Percentiles rank a stretch among this genome's conserved stretches.
Conservation (phyloP, 108 stramenopile genomes). For the Schizochytrium sp. region DNA sequence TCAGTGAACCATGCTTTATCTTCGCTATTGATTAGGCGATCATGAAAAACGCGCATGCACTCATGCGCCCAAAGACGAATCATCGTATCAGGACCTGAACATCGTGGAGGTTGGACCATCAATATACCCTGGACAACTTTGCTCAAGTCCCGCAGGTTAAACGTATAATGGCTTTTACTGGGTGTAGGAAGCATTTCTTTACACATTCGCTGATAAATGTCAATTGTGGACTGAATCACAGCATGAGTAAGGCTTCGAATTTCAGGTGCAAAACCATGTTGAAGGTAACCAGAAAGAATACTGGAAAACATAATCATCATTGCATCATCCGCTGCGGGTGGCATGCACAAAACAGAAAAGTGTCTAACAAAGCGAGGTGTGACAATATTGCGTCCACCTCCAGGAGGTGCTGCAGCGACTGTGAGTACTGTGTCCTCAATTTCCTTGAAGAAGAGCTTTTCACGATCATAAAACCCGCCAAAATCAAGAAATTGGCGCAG, state of each 20-base stretch:
- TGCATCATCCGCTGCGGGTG: constrained; percentile 12
- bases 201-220: constrained; percentile 71
- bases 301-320: constrained; percentile 73
- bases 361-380: constrained; percentile 76
- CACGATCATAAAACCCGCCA: constrained; percentile 77
- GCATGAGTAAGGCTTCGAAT: constrained; percentile 61
- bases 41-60: constrained; percentile 72
- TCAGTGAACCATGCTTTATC: constrained; percentile 75
- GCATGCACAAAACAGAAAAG: constrained; percentile 69
- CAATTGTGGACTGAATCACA: constrained; percentile 73
- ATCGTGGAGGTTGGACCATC: constrained; percentile 66
- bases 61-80: constrained; percentile 76
- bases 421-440: constrained; percentile 71
- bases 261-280: constrained; percentile 56
- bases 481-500: constrained; percentile 76
- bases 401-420: constrained; percentile 76
- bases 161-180: constrained; percentile 77
- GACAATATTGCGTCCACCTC: constrained; percentile 76
- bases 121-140: constrained; percentile 75
- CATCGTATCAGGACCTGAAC: constrained; percentile 58
- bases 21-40: constrained; percentile 72
- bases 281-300: constrained; percentile 69
- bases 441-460: constrained; percentile 70
- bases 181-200: constrained; percentile 75
- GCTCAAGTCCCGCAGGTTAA: constrained; percentile 77